phyloP scores from a whole-genome alignment of 2,329 filamentous ascomycete genomes.

The Ophiostoma populinum region DNA sequence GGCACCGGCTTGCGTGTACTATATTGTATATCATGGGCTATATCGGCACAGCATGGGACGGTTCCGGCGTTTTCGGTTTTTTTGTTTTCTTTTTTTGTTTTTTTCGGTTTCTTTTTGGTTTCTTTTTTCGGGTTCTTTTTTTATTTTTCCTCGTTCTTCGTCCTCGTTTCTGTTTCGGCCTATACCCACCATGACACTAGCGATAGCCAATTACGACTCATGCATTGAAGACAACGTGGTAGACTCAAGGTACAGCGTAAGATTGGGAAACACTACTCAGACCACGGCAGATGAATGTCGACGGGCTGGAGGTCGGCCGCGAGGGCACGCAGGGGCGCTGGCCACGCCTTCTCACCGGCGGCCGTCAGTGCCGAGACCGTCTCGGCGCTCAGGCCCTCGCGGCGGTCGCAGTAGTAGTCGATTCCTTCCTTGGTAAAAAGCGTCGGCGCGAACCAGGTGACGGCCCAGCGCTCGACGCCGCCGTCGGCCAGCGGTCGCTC shows the following conservation, averaged over 20 bases:
- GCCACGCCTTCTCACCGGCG: constrained; percentile 20
- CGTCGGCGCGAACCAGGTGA: constrained; percentile 74
- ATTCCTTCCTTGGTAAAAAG: constrained; percentile 69
- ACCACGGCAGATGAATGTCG: constrained; percentile 34
- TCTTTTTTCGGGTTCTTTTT: constrained; percentile 12
- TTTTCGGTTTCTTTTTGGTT: constrained; percentile 7
- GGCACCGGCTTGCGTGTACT: background rate
- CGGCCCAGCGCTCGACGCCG: constrained; percentile 45
- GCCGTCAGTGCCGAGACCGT: constrained; percentile 18
- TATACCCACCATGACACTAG: background rate
- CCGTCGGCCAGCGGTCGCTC: constrained; percentile 26
- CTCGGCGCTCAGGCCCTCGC: constrained; percentile 39
- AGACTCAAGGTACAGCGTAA: background rate
- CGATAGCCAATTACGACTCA: constrained; percentile 9
- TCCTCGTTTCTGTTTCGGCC: constrained; percentile 15
- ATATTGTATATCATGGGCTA: background rate
- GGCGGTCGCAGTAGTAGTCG: constrained; percentile 55
- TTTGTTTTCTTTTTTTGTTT: background rate
- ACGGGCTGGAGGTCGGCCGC: constrained; percentile 33
- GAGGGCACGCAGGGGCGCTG: constrained; percentile 36
- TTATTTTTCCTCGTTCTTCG: constrained; percentile 12
- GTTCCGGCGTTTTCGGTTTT: background rate
- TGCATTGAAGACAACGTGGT: too few species aligned
- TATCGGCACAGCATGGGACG: background rate
- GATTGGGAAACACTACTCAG: constrained; percentile 11